Percentiles rank a stretch among this genome's conserved stretches.
phyloP scores from a whole-genome alignment of 2,329 filamentous ascomycete species.

The Pseudogymnoascus sp. region DNA sequence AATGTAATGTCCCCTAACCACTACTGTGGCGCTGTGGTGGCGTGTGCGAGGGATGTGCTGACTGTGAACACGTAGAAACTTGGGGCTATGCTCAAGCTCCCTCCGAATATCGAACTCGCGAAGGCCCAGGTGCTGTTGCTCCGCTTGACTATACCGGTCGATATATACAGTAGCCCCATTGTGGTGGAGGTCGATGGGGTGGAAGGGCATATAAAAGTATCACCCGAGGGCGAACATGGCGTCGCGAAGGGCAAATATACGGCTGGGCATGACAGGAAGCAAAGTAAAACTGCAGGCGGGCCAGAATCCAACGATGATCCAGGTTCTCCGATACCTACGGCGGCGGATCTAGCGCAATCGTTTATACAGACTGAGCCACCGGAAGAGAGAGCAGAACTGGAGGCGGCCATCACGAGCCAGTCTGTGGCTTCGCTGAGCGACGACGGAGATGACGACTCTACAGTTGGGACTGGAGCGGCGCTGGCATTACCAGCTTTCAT shows the following conservation, averaged over 20 bases:
- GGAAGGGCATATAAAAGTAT: conserved; percentile 56
- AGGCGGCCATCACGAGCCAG: conserved; percentile 58
- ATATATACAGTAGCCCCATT: conserved; percentile 80
- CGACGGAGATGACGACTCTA: conserved; percentile 52
- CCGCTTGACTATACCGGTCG: conserved; percentile 75
- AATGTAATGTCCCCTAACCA: conserved; percentile 41
- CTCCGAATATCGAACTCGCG: conserved; percentile 59
- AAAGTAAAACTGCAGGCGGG: conserved; percentile 7
- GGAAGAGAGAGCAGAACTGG: conserved; percentile 56
- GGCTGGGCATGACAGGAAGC: conserved; percentile 27
- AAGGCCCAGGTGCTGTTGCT: conserved; percentile 69
- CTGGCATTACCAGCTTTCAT: conserved; percentile 63
- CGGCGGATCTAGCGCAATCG: conserved; percentile 65
- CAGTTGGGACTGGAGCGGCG: conserved; percentile 60
- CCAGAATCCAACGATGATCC: conserved; percentile 13
- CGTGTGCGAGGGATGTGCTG: not conserved
- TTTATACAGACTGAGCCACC: conserved; percentile 65
- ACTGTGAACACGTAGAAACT: conserved; percentile 55
- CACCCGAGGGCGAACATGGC: conserved; percentile 22
- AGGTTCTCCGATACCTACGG: conserved; percentile 50
- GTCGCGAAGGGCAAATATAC: conserved; percentile 26
- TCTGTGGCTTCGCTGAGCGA: conserved; percentile 53
- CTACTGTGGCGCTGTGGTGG: not conserved
- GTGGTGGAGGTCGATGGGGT: conserved; percentile 74
- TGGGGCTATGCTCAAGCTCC: conserved; percentile 63